Conservation (phyloP, 179 eudicot genomes). For the Corrigiola litoralis region DNA sequence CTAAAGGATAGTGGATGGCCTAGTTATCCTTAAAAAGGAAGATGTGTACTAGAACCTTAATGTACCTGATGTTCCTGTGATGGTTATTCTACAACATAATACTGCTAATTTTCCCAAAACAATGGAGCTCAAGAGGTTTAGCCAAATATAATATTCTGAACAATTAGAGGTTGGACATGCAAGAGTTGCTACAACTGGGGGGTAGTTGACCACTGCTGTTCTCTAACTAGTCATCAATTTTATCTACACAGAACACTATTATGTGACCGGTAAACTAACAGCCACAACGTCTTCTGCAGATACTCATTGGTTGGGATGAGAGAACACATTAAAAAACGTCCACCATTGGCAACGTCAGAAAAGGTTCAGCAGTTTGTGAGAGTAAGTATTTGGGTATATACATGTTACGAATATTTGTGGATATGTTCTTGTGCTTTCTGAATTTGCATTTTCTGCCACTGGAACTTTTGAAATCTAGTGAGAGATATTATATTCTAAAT, state of each 20-base stretch:
- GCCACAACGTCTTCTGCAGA: conserved; percentile 34
- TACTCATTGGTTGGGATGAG: conserved; percentile 76
- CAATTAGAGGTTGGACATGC: background rate
- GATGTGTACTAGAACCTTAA: background rate
- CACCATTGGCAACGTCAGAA: conserved; percentile 92
- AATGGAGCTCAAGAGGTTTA: too few relatives aligned
- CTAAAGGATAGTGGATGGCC: background rate
- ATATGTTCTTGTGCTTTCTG: background rate
- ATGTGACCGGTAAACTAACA: background rate
- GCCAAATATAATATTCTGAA: too few relatives aligned
- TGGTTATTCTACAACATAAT: background rate
- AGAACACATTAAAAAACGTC: conserved; percentile 98
- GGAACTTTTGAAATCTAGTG: background rate
- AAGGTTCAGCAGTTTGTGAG: conserved; percentile 93
- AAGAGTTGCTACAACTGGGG: background rate
- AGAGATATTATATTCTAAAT: background rate
- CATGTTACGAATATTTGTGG: background rate
- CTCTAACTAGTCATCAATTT: background rate
- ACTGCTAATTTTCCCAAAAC: too few relatives aligned
- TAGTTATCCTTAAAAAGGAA: background rate
- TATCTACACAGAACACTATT: background rate
- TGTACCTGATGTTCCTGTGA: background rate
- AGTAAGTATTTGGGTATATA: conserved; percentile 37
- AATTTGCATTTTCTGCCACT: background rate
- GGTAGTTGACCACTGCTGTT: conserved; percentile 1